phyloP scores from a whole-genome alignment of 805 yeast genomes.

The Metschnikowia reukaufii region DNA sequence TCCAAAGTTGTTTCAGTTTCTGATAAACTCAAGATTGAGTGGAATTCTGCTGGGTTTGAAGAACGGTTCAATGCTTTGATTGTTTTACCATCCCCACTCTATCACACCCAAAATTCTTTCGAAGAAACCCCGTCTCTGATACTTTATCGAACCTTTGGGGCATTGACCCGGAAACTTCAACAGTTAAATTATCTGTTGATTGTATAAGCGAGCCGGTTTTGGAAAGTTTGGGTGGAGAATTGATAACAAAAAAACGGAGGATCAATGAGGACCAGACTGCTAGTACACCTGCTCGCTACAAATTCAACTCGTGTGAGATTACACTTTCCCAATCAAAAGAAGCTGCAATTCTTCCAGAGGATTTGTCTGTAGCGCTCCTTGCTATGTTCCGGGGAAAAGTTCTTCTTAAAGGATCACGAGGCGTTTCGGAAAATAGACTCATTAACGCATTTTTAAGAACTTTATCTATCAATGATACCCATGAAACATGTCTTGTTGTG shows the following conservation, averaged over 20 bases:
- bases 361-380: slow-evolving; percentile 2
- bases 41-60: slow-evolving; percentile 12
- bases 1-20: slow-evolving; percentile 8
- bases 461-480: background rate
- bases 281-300: background rate
- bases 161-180: background rate
- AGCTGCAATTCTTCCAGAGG: background rate
- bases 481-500: slow-evolving; percentile 13
- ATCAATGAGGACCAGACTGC: background rate
- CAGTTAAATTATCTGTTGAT: background rate
- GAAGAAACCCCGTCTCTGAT: background rate
- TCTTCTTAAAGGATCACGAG: background rate
- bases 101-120: background rate
- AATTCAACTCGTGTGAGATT: background rate
- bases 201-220: background rate
- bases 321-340: background rate
- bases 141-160: background rate
- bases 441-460: slow-evolving; percentile 3
- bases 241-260: slow-evolving; percentile 1
- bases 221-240: slow-evolving; percentile 1
- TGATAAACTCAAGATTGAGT: slow-evolving; percentile 1
- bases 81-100: slow-evolving; percentile 3
- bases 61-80: slow-evolving; percentile 15
- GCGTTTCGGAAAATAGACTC: background rate
- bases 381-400: slow-evolving; percentile 1